phyloP scores from a whole-genome alignment of 306 rosid genomes.

The Vigna radiata region DNA sequence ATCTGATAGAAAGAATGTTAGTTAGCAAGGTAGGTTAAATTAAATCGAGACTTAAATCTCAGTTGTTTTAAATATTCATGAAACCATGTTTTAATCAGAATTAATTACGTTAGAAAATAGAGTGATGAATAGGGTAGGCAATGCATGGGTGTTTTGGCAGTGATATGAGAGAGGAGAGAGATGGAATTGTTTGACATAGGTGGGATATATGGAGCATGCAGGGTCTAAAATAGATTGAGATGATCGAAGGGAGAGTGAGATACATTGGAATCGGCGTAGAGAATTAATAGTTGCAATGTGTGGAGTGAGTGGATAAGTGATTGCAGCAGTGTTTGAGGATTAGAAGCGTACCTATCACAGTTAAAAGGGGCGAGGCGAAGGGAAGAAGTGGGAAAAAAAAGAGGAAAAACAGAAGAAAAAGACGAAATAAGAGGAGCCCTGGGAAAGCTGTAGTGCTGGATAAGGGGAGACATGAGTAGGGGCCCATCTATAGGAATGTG shows the following conservation, averaged over 20 bases:
- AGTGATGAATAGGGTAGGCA: background rate
- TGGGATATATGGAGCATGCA: conserved; percentile 16
- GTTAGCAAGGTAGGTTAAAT: background rate
- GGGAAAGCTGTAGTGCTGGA: conserved; percentile 65
- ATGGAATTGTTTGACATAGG: background rate
- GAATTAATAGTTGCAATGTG: background rate
- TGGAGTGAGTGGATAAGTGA: conserved; percentile 30
- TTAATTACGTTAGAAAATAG: background rate
- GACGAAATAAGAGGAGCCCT: conserved; percentile 40
- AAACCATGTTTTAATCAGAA: too few relatives aligned
- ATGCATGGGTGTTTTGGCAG: conserved; percentile 7
- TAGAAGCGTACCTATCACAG: conserved; percentile 42
- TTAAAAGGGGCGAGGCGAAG: background rate
- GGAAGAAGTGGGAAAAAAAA: background rate
- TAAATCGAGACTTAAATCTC: too few relatives aligned
- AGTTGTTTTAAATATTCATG: too few relatives aligned
- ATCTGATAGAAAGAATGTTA: too few relatives aligned
- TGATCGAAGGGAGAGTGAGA: background rate
- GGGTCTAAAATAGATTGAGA: background rate
- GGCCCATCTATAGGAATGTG: conserved; percentile 63
- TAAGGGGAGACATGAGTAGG: conserved; percentile 74
- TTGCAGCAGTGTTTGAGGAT: conserved; percentile 37
- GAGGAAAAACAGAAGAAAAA: conserved; percentile 31
- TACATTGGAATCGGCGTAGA: background rate
- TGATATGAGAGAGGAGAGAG: conserved; percentile 5